phyloP scores from a whole-genome alignment of 108 stramenopile species.

The Skeletonema marinoi region DNA sequence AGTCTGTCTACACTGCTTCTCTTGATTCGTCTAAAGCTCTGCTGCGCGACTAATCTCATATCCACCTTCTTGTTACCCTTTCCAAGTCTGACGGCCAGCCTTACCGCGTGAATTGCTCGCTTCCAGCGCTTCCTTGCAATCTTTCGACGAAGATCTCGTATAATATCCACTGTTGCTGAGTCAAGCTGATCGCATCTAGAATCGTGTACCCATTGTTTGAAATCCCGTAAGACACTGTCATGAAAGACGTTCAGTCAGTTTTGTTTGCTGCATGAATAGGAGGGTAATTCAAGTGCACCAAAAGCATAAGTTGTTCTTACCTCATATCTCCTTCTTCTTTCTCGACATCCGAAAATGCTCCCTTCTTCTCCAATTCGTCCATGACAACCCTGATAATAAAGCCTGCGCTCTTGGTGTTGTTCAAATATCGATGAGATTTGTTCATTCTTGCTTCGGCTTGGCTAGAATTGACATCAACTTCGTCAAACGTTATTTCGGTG shows the following conservation, averaged over 20 bases:
- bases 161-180: not conserved
- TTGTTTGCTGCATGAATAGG: not conserved
- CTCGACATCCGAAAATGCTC: not conserved
- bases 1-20: not conserved
- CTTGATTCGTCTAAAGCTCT: not conserved
- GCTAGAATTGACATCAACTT: conserved; percentile 12
- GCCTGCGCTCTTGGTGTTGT: conserved; percentile 15
- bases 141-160: conserved; percentile 3
- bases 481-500: conserved; percentile 13
- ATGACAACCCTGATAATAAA: conserved; percentile 16
- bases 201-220: conserved; percentile 16
- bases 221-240: conserved; percentile 13
- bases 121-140: conserved; percentile 16
- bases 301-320: not conserved
- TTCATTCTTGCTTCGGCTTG: not conserved
- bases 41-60: not conserved
- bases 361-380: conserved; percentile 19
- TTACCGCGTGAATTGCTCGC: conserved; percentile 13
- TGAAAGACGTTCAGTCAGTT: not conserved
- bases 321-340: conserved; percentile 7
- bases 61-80: not conserved
- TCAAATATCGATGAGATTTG: not conserved
- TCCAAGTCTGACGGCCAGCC: conserved; percentile 3
- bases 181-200: conserved; percentile 6
- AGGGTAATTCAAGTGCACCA: not conserved